Evolutionary conservation across 2,329 filamentous ascomycete genomes (phyloP), one percentile per base, ranked within the genome.

Genomic region (Botrytis galanthina): DNA sequence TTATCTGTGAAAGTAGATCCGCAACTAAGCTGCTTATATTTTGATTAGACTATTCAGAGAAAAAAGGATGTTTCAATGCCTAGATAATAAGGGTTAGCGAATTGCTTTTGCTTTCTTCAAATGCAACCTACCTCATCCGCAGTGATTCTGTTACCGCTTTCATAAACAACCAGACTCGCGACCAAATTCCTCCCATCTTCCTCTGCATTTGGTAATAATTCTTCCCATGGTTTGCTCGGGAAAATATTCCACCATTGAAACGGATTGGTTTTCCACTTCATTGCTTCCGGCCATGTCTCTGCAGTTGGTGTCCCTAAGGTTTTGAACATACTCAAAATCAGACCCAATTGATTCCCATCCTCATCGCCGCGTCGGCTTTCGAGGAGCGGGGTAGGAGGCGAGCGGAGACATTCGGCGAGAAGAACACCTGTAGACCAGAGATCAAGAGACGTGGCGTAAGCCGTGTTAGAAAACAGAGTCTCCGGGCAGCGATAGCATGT

Each of bases 291-390:
- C 96, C 96, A 99, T 0, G 85, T 89, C 70, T 91, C 85, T n/a
- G 86, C 82, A 62, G 92, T 92, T 0, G 96, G 96, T 1, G 95
- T 98, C 1, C 97, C 97, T 10, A 99, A 82, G 0, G 92, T 97
- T 82, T 93, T 91, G 83, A 99, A 98, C 51, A 98, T 95, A 79
- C 94, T 97, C 71, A 95, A 87, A 73, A 99, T 95, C 69, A 99
- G 85, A 0, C 93, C 93, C 57, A 99, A 86, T 82, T 99, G 96
- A 80, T 93, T 98, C 0, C 97, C 96, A 69, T 98, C 87, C 78
- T 97, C 93, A 74, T 88, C 85, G 0, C 84, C 85, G 3, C 86
- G 82, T 1, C 94, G 92, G 5, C 94, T 93, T 80, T 96, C 92
- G 78, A 99, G 98, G 0, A 98, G 85, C 0, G 92, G 87, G n/a